Evolutionary conservation across 257 asterid species (phyloP), one percentile per base, ranked within the genome.

Genomic region (Euphrasia confusa): DNA sequence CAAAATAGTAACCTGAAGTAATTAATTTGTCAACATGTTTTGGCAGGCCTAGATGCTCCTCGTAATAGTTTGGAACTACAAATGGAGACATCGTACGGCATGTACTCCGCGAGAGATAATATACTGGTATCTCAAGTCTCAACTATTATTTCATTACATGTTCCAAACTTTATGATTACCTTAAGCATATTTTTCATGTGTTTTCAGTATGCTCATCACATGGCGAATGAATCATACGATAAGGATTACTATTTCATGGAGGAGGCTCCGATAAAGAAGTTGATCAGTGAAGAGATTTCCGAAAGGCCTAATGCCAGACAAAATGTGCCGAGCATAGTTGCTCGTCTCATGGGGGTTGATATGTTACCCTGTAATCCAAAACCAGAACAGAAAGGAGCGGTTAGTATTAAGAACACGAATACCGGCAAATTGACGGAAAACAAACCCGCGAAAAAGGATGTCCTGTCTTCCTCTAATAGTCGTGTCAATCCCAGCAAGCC

Each of bases 311-410:
- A 70, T 64, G 45, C 67, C 68, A 83, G 74, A 69, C 82, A 77
- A 33, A 92, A 72, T 64, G 72, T 80, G 62, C 97, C 95, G 14
- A 83, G 99, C 67, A 86, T 87, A 32, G 90, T 93, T 73, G 99
- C 97, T 63, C 99, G 99, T 69, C 84, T 93, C 28, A 93, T 93
- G 99, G 99, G 99, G 61, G 95, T 93, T 54, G 99, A 93, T 70
- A 71, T 60, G 63, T 66, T 85, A 67, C 95, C 99, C 42, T 72
- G 83, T 52, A 84, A 83, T 70, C 60, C 86, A 56, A 37, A 37
- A 9, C 42, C 42, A 37, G 42, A 11, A 37, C 42, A 9, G 10
- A 37, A 37, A 7, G 42, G 10, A 8, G 42, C 42, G 12, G 58
- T 63, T 54, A 79, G 75, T 68, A 69, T 56, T 24, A 78, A 69